Conservation (phyloP, 805 yeast species). For the Hemisphaericaspora nanyangensis region DNA sequence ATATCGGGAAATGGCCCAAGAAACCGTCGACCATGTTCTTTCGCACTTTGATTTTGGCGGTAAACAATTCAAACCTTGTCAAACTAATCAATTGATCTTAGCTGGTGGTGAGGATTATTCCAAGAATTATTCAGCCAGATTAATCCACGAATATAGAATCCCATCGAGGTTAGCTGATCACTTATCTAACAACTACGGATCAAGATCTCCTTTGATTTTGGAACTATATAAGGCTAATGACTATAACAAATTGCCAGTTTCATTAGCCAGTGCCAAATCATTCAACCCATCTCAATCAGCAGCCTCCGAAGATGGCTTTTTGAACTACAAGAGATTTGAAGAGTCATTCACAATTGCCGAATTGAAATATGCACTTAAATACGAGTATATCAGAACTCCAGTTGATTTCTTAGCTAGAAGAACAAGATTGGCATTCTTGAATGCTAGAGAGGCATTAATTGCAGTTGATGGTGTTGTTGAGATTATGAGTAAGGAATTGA, state of each 20-base stretch:
- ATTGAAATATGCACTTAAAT: conserved; percentile 70
- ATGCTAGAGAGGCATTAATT: conserved; percentile 74
- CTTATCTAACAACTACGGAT: conserved; percentile 83
- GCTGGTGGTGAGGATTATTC: conserved; percentile 83
- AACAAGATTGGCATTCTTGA: conserved; percentile 87
- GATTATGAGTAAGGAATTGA: conserved; percentile 74
- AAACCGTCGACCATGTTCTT: conserved; percentile 75
- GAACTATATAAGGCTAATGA: conserved; percentile 49
- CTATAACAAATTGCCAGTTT: conserved; percentile 59
- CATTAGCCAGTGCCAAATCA: conserved; percentile 43
- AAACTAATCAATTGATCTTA: conserved; percentile 52
- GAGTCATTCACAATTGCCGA: conserved; percentile 92
- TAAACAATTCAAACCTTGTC: conserved; percentile 42
- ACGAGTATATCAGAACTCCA: conserved; percentile 87
- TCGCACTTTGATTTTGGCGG: conserved; percentile 38
- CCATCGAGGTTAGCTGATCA: conserved; percentile 76
- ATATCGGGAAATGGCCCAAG: conserved; percentile 96
- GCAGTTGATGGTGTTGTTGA: conserved; percentile 84
- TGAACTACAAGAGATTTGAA: conserved; percentile 52
- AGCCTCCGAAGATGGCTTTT: conserved; percentile 27
- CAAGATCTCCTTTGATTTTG: conserved; percentile 77
- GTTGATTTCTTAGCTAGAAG: conserved; percentile 90
- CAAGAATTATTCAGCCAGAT: conserved; percentile 66
- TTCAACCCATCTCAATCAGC: conserved; percentile 27
- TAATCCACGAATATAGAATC: conserved; percentile 73